These are phyloP conservation scores for Barnettozyma populi DNA, from an alignment of 805 yeast genomes.

Conservation along the genomic window DNA sequence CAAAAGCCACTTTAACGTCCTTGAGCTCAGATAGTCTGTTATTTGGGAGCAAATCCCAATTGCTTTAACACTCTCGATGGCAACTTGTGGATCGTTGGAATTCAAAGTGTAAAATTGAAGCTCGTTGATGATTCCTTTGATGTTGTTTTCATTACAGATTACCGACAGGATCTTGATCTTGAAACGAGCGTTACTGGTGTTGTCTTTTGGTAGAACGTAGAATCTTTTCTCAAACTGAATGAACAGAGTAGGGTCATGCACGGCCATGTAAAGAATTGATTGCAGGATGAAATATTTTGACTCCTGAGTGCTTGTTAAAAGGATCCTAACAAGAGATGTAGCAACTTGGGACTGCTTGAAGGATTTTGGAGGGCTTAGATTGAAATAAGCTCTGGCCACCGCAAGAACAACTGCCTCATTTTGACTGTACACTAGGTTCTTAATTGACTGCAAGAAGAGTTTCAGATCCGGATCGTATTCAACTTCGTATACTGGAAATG, in stretches of 20 bases:
- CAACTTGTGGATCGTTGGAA: slow-evolving; percentile 22
- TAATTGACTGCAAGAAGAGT: slow-evolving; percentile 45
- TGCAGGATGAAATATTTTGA: slow-evolving; percentile 39
- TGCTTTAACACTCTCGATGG: slow-evolving; percentile 51
- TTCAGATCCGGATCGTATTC: slow-evolving; percentile 51
- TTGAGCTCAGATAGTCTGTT: slow-evolving; percentile 42
- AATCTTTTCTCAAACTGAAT: slow-evolving; percentile 41
- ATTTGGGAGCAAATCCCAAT: slow-evolving; percentile 56
- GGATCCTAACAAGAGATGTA: slow-evolving; percentile 41
- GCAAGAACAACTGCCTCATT: slow-evolving; percentile 61
- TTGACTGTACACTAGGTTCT: slow-evolving; percentile 41
- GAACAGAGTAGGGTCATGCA: slow-evolving; percentile 32
- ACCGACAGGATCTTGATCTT: slow-evolving; percentile 61
- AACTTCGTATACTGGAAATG: slow-evolving; percentile 37
- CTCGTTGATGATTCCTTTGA: slow-evolving; percentile 50
- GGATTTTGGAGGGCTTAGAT: slow-evolving; percentile 52
- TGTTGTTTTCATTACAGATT: slow-evolving; percentile 49
- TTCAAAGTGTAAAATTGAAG: slow-evolving; percentile 49
- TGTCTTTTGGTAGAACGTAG: slow-evolving; percentile 53
- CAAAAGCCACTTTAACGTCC: slow-evolving; percentile 61
- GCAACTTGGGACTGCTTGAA: slow-evolving; percentile 46
- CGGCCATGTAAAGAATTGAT: slow-evolving; percentile 37
- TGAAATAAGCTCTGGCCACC: slow-evolving; percentile 48
- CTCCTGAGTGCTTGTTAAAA: slow-evolving; percentile 29
- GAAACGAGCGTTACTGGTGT: slow-evolving; percentile 34